Evolutionary conservation across 2,329 filamentous ascomycete genomes (phyloP).

Genomic region (Epichloe baconii): DNA sequence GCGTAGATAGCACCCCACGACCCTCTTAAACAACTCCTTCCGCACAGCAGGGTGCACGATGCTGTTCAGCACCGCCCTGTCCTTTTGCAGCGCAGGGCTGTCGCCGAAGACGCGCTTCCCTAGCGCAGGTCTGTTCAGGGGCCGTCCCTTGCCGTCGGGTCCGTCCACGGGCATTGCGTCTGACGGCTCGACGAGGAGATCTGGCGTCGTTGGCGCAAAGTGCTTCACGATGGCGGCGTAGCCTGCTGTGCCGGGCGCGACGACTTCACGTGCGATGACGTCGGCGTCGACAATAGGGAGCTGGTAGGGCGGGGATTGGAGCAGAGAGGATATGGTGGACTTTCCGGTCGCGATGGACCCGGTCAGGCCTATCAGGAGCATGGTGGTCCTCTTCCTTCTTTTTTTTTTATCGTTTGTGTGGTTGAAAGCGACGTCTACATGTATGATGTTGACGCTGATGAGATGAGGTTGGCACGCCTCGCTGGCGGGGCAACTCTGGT

Average conservation of each 20-base stretch:
- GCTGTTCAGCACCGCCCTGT: slow-evolving; percentile 66
- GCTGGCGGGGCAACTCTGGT: too few species aligned
- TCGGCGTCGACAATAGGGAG: slow-evolving; percentile 93
- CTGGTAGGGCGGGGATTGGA: slow-evolving; percentile 67
- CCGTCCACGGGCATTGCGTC: slow-evolving; percentile 40
- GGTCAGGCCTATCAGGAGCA: slow-evolving; percentile 71
- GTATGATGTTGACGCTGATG: too few species aligned
- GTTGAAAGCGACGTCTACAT: too few species aligned
- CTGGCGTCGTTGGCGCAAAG: slow-evolving; percentile 73
- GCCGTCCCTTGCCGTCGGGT: slow-evolving; percentile 48
- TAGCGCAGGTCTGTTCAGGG: slow-evolving; percentile 75
- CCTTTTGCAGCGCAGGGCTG: slow-evolving; percentile 52
- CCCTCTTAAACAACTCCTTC: slow-evolving; percentile 62
- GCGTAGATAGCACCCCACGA: slow-evolving; percentile 58
- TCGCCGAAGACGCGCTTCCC: slow-evolving; percentile 79
- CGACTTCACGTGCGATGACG: slow-evolving; percentile 79
- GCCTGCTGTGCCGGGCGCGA: slow-evolving; percentile 78
- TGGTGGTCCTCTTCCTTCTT: not conserved
- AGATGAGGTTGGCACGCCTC: too few species aligned
- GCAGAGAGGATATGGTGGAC: slow-evolving; percentile 80
- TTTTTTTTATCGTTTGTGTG: not conserved
- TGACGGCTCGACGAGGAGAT: slow-evolving; percentile 57
- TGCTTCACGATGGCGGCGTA: slow-evolving; percentile 72
- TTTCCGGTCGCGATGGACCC: slow-evolving; percentile 97
- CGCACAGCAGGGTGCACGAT: slow-evolving; percentile 92